phyloP scores from a whole-genome alignment of 2,329 filamentous ascomycete species.

The Tolypocladium ovalisporum region DNA sequence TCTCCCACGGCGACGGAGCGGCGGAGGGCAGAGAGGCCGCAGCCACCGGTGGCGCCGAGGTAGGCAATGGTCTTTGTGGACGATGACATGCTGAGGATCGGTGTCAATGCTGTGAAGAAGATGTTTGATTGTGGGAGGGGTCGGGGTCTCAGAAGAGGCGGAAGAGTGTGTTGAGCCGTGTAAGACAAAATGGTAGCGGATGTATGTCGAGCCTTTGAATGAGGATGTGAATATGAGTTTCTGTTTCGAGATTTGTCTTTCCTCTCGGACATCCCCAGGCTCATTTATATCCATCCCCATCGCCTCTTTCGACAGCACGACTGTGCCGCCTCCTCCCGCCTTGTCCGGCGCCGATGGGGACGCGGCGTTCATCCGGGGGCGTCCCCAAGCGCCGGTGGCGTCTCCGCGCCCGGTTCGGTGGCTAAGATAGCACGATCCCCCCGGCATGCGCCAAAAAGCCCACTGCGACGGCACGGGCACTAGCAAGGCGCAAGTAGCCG shows the following conservation, averaged over 20 bases:
- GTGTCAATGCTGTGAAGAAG: not conserved
- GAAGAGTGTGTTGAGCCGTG: not conserved
- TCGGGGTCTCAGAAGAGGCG: not conserved
- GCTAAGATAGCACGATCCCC: not conserved
- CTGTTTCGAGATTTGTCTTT: not conserved
- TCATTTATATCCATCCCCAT: not conserved
- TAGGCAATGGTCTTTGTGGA: constrained; percentile 16
- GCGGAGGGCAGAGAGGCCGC: constrained; percentile 25
- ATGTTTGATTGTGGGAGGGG: not conserved
- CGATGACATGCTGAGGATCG: constrained; percentile 2
- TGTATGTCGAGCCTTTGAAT: not conserved
- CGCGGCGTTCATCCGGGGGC: not conserved
- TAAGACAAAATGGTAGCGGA: not conserved
- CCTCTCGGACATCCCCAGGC: not conserved
- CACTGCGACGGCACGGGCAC: not conserved
- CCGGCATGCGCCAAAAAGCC: accelerated
- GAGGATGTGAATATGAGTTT: not conserved
- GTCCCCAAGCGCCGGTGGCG: not conserved
- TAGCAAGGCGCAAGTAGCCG: not conserved
- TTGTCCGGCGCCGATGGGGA: not conserved
- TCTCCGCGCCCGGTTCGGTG: not conserved
- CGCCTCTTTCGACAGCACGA: not conserved
- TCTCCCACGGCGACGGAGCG: constrained; percentile 23
- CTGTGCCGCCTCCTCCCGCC: not conserved
- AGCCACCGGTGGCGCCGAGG: constrained; percentile 32